Evolutionary conservation across 306 rosid genomes (phyloP).

Genomic region (Prunus dulcis): DNA sequence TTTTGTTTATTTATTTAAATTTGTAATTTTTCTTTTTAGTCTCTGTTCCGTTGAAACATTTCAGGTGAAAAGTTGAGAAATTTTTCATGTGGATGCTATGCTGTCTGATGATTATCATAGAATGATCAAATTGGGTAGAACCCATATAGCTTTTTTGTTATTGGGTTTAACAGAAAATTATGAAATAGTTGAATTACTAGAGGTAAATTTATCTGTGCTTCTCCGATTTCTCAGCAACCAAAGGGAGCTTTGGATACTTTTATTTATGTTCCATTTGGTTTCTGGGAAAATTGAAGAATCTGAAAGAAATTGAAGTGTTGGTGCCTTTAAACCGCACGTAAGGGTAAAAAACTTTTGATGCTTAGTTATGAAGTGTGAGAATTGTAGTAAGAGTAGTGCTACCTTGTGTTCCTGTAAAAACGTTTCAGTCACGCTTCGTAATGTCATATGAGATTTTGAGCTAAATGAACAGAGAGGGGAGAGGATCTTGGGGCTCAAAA

Average conservation of each 20-base stretch:
- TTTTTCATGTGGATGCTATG: background rate
- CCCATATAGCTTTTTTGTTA: background rate
- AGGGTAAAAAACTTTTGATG: too few relatives aligned
- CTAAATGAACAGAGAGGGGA: background rate
- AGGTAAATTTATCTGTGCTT: background rate
- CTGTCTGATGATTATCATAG: too few relatives aligned
- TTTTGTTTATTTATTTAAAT: background rate
- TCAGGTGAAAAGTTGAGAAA: background rate
- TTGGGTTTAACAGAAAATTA: background rate
- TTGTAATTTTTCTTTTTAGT: background rate
- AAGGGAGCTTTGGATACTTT: background rate
- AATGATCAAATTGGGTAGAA: background rate
- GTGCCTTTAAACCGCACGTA: background rate
- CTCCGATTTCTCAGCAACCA: background rate
- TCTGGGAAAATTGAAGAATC: constrained; percentile 5
- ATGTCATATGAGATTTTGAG: background rate
- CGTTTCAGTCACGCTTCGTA: background rate
- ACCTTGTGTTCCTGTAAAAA: background rate
- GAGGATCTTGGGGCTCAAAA: background rate
- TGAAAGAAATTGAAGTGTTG: background rate
- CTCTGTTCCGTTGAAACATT: background rate
- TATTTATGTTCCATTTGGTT: too few relatives aligned
- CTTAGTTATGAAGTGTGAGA: background rate
- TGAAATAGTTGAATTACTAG: background rate
- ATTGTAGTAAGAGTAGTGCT: background rate